Evolutionary conservation across 352 stramenopile genomes (phyloP).

Genomic region (Pythium oligandrum): DNA sequence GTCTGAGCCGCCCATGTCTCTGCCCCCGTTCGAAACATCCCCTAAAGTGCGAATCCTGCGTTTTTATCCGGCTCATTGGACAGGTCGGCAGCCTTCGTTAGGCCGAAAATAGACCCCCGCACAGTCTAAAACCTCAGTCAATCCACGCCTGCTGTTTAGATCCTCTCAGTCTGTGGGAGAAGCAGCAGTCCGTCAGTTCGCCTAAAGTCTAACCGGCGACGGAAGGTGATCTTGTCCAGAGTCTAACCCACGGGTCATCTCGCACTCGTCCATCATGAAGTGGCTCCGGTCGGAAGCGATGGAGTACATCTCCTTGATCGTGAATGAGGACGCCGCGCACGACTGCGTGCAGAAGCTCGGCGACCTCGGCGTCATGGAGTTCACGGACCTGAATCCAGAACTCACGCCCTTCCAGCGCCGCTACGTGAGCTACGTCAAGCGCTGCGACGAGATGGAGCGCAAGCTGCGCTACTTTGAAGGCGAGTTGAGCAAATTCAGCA

Average conservation of each 20-base stretch:
- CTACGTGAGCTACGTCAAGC: slow-evolving; percentile 98
- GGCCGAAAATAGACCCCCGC: no score
- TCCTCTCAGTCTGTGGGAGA: slow-evolving; percentile 5
- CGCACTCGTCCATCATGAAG: slow-evolving; percentile 48
- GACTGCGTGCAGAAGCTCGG: slow-evolving; percentile 96
- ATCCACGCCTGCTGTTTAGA: slow-evolving; percentile 8
- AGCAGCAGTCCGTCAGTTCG: background rate
- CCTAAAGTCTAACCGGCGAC: background rate
- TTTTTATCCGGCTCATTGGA: no score
- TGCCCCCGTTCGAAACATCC: no score
- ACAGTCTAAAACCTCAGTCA: slow-evolving; percentile 10
- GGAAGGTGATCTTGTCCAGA: no score
- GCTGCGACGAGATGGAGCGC: slow-evolving; percentile 98
- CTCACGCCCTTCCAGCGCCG: slow-evolving; percentile 98
- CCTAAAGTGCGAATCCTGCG: no score
- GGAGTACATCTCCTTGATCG: slow-evolving; percentile 99
- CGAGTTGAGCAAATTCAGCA: slow-evolving; percentile 94
- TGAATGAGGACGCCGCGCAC: slow-evolving; percentile 97
- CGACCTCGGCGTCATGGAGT: slow-evolving; percentile 95
- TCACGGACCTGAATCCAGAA: slow-evolving; percentile 99
- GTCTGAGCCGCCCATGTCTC: no score
- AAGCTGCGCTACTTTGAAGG: slow-evolving; percentile 96
- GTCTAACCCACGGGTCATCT: background rate
- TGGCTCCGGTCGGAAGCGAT: slow-evolving; percentile 99
- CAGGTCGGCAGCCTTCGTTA: no score